Percentiles rank a stretch among this genome's conserved stretches.
Conservation (phyloP, 768 basidiomycete genomes). For the Pulveroboletus sp. region DNA sequence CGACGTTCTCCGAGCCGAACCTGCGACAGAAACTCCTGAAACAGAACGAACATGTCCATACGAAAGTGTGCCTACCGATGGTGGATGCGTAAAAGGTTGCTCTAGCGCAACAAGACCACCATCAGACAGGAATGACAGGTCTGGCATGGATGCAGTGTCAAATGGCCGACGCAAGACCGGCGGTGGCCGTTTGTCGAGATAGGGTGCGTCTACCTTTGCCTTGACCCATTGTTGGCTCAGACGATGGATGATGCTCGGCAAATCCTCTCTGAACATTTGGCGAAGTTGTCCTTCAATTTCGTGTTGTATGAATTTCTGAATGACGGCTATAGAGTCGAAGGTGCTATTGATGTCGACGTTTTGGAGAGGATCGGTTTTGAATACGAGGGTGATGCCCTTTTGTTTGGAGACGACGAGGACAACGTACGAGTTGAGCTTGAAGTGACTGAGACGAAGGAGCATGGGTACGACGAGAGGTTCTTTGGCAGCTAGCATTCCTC, state of each 20-base stretch:
- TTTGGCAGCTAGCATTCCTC: conserved; percentile 90
- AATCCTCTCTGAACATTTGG: conserved; percentile 97
- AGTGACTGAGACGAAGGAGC: conserved; percentile 94
- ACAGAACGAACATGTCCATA: conserved; percentile 34
- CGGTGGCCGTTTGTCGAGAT: conserved; percentile 54
- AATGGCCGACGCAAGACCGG: conserved; percentile 29
- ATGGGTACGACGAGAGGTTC: conserved; percentile 96
- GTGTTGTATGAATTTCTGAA: conserved; percentile 94
- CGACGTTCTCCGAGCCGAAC: conserved; percentile 26
- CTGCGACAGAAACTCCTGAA: conserved; percentile 39
- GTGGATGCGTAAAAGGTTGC: conserved; percentile 23
- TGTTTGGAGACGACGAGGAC: conserved; percentile 96
- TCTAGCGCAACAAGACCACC: conserved; percentile 15
- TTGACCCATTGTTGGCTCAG: conserved; percentile 96
- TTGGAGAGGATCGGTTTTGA: conserved; percentile 98
- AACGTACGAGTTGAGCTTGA: conserved; percentile 91
- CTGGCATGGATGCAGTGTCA: conserved; percentile 42
- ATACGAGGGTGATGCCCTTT: conserved; percentile 97
- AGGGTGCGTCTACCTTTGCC: conserved; percentile 90
- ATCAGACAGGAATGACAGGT: conserved; percentile 26
- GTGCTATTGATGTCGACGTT: conserved; percentile 97
- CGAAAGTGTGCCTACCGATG: conserved; percentile 16
- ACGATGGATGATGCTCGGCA: conserved; percentile 94
- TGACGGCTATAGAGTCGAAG: conserved; percentile 96
- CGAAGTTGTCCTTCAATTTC: conserved; percentile 96